These are phyloP conservation scores for Saksenaea oblongispora DNA, from an alignment of 371 early-diverging fungal genomes.

Conservation along the genomic window DNA sequence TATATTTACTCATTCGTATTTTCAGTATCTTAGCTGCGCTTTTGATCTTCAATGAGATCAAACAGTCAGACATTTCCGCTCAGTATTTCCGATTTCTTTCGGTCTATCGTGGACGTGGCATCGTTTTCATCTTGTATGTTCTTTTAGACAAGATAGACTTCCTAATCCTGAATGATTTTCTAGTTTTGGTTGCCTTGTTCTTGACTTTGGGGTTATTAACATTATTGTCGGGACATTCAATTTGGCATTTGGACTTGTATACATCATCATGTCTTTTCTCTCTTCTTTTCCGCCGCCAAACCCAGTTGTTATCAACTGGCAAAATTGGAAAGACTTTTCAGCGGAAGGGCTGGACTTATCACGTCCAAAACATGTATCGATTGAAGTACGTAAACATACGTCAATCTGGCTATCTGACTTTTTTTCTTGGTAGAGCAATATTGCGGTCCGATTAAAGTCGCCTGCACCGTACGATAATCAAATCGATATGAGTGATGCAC, in stretches of 20 bases:
- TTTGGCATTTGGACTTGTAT: constrained; percentile 31
- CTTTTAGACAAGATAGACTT: neutral
- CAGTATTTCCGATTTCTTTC: constrained; percentile 36
- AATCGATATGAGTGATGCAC: neutral
- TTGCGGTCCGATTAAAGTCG: constrained; percentile 19
- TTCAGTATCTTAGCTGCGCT: constrained; percentile 36
- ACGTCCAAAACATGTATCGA: constrained; percentile 24
- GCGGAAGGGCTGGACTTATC: constrained; percentile 46
- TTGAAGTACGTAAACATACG: constrained; percentile 14
- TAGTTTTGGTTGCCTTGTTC: constrained; percentile 46
- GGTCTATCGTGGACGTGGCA: constrained; percentile 38
- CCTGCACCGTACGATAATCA: constrained; percentile 10
- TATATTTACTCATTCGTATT: neutral
- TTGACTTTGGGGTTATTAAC: constrained; percentile 30
- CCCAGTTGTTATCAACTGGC: constrained; percentile 42
- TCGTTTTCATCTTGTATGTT: constrained; percentile 46
- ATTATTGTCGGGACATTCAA: constrained; percentile 41
- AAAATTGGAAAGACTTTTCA: constrained; percentile 48
- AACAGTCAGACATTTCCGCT: constrained; percentile 22
- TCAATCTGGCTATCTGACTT: neutral
- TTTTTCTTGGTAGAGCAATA: constrained; percentile 7
- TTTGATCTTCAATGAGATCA: constrained; percentile 36
- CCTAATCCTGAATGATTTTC: neutral
- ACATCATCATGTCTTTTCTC: constrained; percentile 42
- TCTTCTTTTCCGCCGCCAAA: constrained; percentile 38